Conservation (phyloP, 2,329 filamentous ascomycete species). For the Capronia coronata region DNA sequence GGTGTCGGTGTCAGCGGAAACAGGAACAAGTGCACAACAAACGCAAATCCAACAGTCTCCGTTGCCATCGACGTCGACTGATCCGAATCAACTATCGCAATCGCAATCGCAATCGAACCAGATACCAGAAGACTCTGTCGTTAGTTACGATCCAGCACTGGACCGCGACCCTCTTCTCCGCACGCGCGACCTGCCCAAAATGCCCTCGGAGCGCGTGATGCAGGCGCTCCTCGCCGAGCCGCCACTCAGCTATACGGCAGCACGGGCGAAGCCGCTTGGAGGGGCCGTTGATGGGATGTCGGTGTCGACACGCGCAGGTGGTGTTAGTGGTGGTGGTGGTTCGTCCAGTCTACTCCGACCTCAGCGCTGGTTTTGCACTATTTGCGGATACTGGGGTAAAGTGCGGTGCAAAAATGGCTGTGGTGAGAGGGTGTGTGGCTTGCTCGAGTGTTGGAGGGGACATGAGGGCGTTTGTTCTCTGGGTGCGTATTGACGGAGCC, state of each 20-base stretch:
- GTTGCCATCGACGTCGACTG: constrained; percentile 15
- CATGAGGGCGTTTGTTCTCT: constrained; percentile 37
- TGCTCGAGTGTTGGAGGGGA: constrained; percentile 41
- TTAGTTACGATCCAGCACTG: constrained; percentile 32
- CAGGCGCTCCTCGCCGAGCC: constrained; percentile 42
- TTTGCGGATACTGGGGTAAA: constrained; percentile 48
- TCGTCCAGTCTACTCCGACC: constrained; percentile 31
- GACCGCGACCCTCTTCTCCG: constrained; percentile 25
- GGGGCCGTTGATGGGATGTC: background rate
- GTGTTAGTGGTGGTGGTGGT: constrained; percentile 11
- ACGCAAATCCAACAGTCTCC: too few relatives aligned
- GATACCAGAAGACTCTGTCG: too few relatives aligned
- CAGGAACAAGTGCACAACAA: too few relatives aligned
- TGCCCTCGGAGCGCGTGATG: constrained; percentile 44
- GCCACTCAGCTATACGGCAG: constrained; percentile 42
- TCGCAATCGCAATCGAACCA: background rate
- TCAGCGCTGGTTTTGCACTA: constrained; percentile 41
- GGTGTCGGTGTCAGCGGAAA: constrained; percentile 1
- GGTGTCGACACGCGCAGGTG: too few relatives aligned
- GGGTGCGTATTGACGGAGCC: constrained; percentile 11
- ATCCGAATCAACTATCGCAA: background rate
- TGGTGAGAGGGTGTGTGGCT: constrained; percentile 41
- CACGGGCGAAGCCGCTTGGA: constrained; percentile 35
- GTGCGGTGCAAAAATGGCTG: constrained; percentile 43
- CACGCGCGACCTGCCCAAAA: constrained; percentile 38